Conservation (phyloP, 306 rosid genomes). For the Trifolium dubium region DNA sequence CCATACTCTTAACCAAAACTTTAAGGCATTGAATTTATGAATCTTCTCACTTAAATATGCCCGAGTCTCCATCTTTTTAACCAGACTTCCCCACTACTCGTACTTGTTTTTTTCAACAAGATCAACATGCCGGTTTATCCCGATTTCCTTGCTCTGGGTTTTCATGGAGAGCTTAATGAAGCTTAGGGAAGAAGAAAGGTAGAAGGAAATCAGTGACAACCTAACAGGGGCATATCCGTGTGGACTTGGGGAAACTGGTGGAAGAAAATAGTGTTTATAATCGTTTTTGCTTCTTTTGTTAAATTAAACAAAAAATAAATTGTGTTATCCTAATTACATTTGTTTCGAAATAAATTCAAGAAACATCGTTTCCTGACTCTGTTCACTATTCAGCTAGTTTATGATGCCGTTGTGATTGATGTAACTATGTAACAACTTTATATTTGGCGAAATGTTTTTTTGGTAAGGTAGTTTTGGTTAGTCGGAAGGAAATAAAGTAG, state of each 20-base stretch:
- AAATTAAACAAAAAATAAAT: conserved; percentile 5
- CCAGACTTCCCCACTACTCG: too few species aligned
- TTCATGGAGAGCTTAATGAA: conserved; percentile 40
- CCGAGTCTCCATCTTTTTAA: too few species aligned
- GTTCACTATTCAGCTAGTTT: background rate
- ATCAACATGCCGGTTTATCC: conserved; percentile 29
- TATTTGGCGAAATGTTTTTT: too few species aligned
- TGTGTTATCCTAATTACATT: conserved; percentile 33
- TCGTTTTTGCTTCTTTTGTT: conserved; percentile 26
- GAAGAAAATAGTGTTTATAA: conserved; percentile 30
- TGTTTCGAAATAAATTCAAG: conserved; percentile 43
- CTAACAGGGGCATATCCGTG: conserved; percentile 46
- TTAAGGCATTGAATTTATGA: too few species aligned
- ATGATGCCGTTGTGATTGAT: background rate
- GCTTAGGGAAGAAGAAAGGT: conserved; percentile 33
- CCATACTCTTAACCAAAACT: too few species aligned
- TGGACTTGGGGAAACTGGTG: conserved; percentile 15
- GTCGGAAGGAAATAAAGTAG: too few species aligned
- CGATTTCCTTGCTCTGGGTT: conserved; percentile 34
- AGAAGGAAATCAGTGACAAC: conserved; percentile 33
- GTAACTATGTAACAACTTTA: too few species aligned
- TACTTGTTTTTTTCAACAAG: too few species aligned
- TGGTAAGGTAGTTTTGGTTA: too few species aligned
- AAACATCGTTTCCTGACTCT: too few species aligned
- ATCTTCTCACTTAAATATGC: too few species aligned